Conservation (phyloP, 495 filamentous ascomycete species). For the Elaphomyces granulatus region DNA sequence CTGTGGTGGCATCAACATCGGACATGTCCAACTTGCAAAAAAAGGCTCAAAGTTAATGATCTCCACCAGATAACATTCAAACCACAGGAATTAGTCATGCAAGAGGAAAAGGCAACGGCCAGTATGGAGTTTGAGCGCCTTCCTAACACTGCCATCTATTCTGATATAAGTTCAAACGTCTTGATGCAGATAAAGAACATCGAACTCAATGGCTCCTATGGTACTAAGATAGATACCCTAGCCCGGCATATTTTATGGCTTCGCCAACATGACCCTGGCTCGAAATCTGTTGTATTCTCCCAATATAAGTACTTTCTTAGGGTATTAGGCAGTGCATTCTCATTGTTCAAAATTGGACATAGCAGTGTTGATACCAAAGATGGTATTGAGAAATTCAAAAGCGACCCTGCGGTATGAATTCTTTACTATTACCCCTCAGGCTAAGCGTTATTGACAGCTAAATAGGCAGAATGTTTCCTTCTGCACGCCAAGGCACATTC, state of each 20-base stretch:
- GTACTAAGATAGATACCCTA: conserved; percentile 79
- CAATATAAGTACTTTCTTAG: conserved; percentile 74
- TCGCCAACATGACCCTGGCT: conserved; percentile 65
- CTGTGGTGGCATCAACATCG: conserved; percentile 54
- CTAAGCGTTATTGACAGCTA: no score
- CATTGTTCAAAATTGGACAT: conserved; percentile 51
- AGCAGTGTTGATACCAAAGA: conserved; percentile 46
- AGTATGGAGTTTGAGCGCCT: conserved; percentile 13
- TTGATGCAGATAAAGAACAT: conserved; percentile 72
- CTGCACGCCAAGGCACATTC: conserved; percentile 80
- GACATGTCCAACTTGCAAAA: conserved; percentile 70
- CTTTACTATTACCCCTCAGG: no score
- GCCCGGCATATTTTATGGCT: conserved; percentile 75
- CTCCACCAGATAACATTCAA: conserved; percentile 77
- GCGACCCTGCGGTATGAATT: conserved; percentile 43
- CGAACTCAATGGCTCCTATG: conserved; percentile 59
- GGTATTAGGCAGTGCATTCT: conserved; percentile 53
- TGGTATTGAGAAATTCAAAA: conserved; percentile 60
- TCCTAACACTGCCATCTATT: conserved; percentile 50
- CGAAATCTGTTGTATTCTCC: conserved; percentile 84
- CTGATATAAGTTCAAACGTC: conserved; percentile 51
- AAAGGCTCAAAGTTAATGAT: conserved; percentile 40
- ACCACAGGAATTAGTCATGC: conserved; percentile 51
- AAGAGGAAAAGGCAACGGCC: conserved; percentile 41
- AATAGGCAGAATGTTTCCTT: conserved; percentile 66